phyloP scores from a whole-genome alignment of 495 filamentous ascomycete species.

The Daldinia loculata region DNA sequence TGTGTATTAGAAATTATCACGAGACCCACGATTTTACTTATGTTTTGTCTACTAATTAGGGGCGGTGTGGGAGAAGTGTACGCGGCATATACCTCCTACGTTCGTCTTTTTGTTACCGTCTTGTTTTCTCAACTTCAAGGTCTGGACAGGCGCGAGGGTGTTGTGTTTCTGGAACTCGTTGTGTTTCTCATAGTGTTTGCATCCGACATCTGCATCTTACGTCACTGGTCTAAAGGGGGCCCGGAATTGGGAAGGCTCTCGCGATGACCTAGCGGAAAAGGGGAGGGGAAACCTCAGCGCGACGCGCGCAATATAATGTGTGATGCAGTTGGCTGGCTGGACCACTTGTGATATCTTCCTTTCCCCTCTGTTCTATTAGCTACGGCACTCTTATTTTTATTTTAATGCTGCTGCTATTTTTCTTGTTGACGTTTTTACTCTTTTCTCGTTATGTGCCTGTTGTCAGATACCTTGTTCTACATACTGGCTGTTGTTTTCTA shows the following conservation, averaged over 20 bases:
- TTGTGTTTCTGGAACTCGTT: conserved; percentile 40
- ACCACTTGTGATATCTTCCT: conserved; percentile 56
- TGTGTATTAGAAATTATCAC: conserved; percentile 61
- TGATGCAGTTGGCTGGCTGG: conserved; percentile 62
- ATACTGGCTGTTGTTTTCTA: conserved; percentile 43
- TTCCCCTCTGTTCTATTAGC: conserved; percentile 61
- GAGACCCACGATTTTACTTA: conserved; percentile 57
- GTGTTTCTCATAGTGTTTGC: conserved; percentile 48
- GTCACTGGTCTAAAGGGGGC: conserved; percentile 57
- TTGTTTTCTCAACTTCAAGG: conserved; percentile 37
- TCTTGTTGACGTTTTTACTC: conserved; percentile 17
- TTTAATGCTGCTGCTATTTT: conserved; percentile 47
- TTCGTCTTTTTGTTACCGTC: conserved; percentile 40
- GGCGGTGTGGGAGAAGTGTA: conserved; percentile 50
- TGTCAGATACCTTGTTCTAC: conserved; percentile 54
- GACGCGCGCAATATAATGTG: conserved; percentile 60
- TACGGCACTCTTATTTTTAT: conserved; percentile 57
- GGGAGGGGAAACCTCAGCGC: conserved; percentile 51
- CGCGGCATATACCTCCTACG: conserved; percentile 61
- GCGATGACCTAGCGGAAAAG: conserved; percentile 43
- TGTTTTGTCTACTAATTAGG: conserved; percentile 45
- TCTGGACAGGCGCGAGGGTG: conserved; percentile 46
- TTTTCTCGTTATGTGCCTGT: conserved; percentile 28
- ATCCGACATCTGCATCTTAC: conserved; percentile 52
- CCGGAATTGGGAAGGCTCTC: conserved; percentile 50